These are phyloP conservation scores for Macrolepiota dolichaula DNA, from an alignment of 768 basidiomycete species.

Conservation along the genomic window DNA sequence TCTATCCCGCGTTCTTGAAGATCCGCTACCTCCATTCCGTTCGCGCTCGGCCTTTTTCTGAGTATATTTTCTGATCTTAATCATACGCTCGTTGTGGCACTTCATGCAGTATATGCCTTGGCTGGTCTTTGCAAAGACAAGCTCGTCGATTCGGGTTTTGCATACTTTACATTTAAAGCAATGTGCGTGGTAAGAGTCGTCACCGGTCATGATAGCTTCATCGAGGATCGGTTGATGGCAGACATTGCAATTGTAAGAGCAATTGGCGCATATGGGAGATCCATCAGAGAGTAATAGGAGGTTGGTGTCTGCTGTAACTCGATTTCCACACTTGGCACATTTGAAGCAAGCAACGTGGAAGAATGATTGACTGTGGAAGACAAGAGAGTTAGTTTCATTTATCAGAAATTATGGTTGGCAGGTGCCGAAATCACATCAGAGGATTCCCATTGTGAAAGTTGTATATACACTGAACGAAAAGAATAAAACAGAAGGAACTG, in stretches of 20 bases:
- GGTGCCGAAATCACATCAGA: not conserved
- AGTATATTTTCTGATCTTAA: slow-evolving; percentile 84
- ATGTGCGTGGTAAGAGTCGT: slow-evolving; percentile 97
- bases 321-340: slow-evolving; percentile 91
- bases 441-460: not conserved
- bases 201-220: slow-evolving; percentile 99
- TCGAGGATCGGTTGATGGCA: slow-evolving; percentile 94
- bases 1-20: slow-evolving; percentile 39
- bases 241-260: slow-evolving; percentile 94
- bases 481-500: slow-evolving; percentile 23
- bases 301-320: slow-evolving; percentile 95
- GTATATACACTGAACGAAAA: not conserved
- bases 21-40: slow-evolving; percentile 38
- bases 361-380: slow-evolving; percentile 69
- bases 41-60: slow-evolving; percentile 82
- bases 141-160: slow-evolving; percentile 91
- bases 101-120: slow-evolving; percentile 99
- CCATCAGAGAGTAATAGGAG: slow-evolving; percentile 96
- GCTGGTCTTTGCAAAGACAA: slow-evolving; percentile 97
- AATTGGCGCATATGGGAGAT: slow-evolving; percentile 91
- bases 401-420: not conserved
- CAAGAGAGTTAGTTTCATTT: slow-evolving; percentile 10
- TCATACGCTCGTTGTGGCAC: slow-evolving; percentile 97
- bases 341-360: slow-evolving; percentile 96
- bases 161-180: slow-evolving; percentile 99